phyloP scores from a whole-genome alignment of 495 filamentous ascomycete genomes.

The Parathielavia appendiculata region DNA sequence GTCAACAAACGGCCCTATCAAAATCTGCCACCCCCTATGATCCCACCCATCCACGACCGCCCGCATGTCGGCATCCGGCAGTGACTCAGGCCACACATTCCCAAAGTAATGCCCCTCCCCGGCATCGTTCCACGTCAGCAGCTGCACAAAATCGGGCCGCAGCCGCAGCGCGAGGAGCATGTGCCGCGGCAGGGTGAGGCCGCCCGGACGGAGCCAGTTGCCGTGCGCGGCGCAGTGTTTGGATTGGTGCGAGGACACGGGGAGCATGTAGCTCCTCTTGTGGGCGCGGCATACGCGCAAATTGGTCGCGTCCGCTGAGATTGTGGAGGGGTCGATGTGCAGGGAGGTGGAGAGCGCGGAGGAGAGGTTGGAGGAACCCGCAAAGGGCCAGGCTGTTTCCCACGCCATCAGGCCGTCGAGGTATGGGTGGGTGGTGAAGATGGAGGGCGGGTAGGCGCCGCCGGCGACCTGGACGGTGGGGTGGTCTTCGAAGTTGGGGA shows the following conservation, averaged over 20 bases:
- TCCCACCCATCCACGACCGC: slow-evolving; percentile 6
- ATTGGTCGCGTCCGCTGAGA: slow-evolving; percentile 4
- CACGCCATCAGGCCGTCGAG: slow-evolving; percentile 10
- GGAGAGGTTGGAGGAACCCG: neutral
- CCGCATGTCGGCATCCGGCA: neutral
- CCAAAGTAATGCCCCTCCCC: slow-evolving; percentile 69
- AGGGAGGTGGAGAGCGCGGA: no score
- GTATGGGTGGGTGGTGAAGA: slow-evolving; percentile 7
- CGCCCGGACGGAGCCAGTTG: slow-evolving; percentile 64
- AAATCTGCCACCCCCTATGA: slow-evolving; percentile 1
- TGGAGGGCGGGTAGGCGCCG: slow-evolving; percentile 7
- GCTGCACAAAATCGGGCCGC: slow-evolving; percentile 56
- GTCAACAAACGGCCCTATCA: neutral
- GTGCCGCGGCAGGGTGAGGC: slow-evolving; percentile 60
- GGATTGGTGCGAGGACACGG: slow-evolving; percentile 59
- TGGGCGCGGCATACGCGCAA: neutral
- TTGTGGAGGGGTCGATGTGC: neutral
- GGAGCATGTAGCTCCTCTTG: slow-evolving; percentile 54
- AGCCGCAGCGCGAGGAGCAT: slow-evolving; percentile 59
- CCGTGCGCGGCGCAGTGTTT: slow-evolving; percentile 56
- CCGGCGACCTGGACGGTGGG: neutral
- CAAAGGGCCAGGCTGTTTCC: slow-evolving; percentile 10
- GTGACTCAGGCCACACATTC: slow-evolving; percentile 9
- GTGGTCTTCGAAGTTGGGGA: slow-evolving; percentile 31
- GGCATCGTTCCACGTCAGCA: slow-evolving; percentile 59